Evolutionary conservation across 2,329 filamentous ascomycete genomes (phyloP).

Genomic region (Ophidiomyces ophidiicola): DNA sequence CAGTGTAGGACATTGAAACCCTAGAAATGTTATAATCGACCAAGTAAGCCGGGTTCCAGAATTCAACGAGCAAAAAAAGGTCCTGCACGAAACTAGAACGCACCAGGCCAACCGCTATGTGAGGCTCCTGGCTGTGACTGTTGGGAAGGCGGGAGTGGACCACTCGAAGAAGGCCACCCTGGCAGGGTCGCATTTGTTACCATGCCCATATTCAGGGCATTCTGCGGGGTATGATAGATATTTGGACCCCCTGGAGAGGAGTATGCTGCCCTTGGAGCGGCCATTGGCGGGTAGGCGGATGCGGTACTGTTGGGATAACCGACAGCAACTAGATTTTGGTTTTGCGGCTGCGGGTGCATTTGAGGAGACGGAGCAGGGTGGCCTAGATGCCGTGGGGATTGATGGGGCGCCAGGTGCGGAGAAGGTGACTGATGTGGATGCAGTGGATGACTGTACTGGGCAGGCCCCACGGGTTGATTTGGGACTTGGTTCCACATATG

Average conservation of each 20-base stretch:
- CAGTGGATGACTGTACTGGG: constrained; percentile 39
- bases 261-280: constrained; percentile 27
- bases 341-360: constrained; percentile 23
- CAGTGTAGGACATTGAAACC: no score
- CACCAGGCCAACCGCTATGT: constrained; percentile 19
- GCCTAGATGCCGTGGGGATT: constrained; percentile 34
- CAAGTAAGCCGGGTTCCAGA: no score
- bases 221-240: constrained; percentile 25
- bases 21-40: no score
- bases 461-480: constrained; percentile 47
- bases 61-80: no score
- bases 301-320: constrained; percentile 26
- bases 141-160: constrained; percentile 27
- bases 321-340: constrained; percentile 29
- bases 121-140: constrained; percentile 30
- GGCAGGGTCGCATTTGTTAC: constrained; percentile 25
- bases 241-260: constrained; percentile 25
- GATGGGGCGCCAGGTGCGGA: constrained; percentile 27
- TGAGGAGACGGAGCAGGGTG: constrained; percentile 26
- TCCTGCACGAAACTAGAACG: constrained; percentile 8
- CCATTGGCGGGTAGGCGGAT: constrained; percentile 26
- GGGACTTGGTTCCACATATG: constrained; percentile 50
- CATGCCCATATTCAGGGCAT: constrained; percentile 28
- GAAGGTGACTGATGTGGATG: constrained; percentile 31
- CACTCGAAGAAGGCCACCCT: constrained; percentile 27